phyloP scores from a whole-genome alignment of 164 flowering plant genomes.

The Cinnamomum chago region DNA sequence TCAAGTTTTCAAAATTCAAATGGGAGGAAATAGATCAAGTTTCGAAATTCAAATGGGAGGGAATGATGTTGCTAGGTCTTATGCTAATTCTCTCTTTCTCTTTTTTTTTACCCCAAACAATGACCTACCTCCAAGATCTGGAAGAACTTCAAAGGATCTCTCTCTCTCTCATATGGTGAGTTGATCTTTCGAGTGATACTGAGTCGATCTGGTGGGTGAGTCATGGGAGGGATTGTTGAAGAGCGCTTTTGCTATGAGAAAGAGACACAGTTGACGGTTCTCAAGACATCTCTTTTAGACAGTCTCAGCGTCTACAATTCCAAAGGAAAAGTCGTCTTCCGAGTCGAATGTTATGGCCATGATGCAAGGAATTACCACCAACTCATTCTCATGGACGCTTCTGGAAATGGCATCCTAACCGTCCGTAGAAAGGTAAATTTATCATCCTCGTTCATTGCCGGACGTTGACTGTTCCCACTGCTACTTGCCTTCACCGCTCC shows the following conservation, averaged over 20 bases:
- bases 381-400: constrained; percentile 84
- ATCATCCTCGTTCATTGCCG: no score
- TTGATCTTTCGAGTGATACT: background rate
- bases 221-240: constrained; percentile 23
- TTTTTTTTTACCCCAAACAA: no score
- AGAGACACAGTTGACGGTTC: constrained; percentile 74
- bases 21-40: no score
- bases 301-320: constrained; percentile 72
- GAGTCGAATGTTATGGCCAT: constrained; percentile 85
- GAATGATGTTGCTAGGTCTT: no score
- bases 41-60: no score
- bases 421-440: constrained; percentile 69
- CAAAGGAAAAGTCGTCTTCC: constrained; percentile 63
- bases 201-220: background rate
- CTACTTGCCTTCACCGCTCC: no score
- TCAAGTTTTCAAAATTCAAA: no score
- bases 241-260: constrained; percentile 36
- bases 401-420: constrained; percentile 79
- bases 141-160: background rate
- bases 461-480: no score
- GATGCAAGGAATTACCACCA: constrained; percentile 41
- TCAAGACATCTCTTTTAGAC: constrained; percentile 79
- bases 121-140: no score
- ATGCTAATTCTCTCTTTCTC: no score
- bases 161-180: no score